Evolutionary conservation across 1,284 basidiomycete genomes (phyloP), one percentile per base, ranked within the genome.

Genomic region (Meripilus lineatus): DNA sequence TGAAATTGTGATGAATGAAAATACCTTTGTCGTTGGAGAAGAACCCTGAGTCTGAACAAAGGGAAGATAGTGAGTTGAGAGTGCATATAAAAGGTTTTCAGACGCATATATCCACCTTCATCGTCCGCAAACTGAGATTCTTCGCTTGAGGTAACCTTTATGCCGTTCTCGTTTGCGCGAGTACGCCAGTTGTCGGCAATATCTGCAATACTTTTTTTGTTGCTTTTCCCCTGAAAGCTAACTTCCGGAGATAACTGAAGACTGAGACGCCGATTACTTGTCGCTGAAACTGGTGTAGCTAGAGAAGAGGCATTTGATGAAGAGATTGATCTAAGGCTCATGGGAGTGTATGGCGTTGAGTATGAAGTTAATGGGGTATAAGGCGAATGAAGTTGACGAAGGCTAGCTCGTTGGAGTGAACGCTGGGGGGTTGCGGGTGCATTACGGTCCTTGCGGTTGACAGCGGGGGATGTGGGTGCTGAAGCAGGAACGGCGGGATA

Each of bases 121-220:
- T 79, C 78, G 38, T 80, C 75, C 40, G 66, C 71, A 57, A 71
- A 76, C 50, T 72, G 67, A 4, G 73, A 70, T 10, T 76, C 74
- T 38, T 77, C 74, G 22, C 58, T 53, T 14, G 68, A 66, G 32
- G 74, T 66, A 44, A 84, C 80, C 58, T 74, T 80, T 51, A 85
- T 86, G 25, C 81, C 83, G 52, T 84, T 81, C 56, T 83, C 79
- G 45, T 69, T 79, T 26, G 84, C 81, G 38, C 83, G 72, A 26
- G 74, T 77, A 44, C 84, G 74, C 86, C 86, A 89, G 58, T 78
- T 85, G 22, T 75, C 72, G 8, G 80, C 72, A 39, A 79, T 70
- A 60, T 84, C 77, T n/a, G 77, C 75, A 22, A 78, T 66, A 25
- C 49, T 38, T 38, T 51, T 50, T 40, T 50, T 50, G 40, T 56